These are phyloP conservation scores for Phalaenopsis hybrid DNA, from an alignment of 116 monocot species.

Conservation along the genomic window DNA sequence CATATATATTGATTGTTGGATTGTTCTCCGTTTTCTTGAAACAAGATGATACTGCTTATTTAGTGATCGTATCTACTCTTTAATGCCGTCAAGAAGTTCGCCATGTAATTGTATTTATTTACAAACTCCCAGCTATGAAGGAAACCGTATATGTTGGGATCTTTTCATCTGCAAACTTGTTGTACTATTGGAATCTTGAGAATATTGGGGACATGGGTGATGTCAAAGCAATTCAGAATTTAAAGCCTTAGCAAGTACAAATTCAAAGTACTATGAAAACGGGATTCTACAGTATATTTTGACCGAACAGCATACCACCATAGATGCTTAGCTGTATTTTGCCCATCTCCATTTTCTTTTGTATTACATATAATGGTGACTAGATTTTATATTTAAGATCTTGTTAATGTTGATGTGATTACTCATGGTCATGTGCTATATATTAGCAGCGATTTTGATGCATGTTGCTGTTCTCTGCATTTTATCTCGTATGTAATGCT, in stretches of 20 bases:
- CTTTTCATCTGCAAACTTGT: too few relatives aligned
- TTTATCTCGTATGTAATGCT: neutral
- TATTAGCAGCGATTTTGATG: neutral
- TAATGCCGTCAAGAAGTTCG: neutral
- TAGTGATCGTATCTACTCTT: neutral
- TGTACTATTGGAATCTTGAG: too few relatives aligned
- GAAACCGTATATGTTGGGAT: too few relatives aligned
- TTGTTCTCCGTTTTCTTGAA: neutral
- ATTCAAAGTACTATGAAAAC: neutral
- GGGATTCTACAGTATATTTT: neutral
- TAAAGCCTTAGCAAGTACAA: neutral
- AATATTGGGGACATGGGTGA: neutral
- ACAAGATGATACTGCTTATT: neutral
- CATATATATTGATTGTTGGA: neutral
- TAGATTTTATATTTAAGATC: neutral
- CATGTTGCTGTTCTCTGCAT: neutral
- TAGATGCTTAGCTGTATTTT: constrained; percentile 1
- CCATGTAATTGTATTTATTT: neutral
- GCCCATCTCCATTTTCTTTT: neutral
- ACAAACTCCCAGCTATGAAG: too few relatives aligned
- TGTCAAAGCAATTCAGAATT: neutral
- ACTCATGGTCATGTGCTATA: neutral
- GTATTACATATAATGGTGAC: neutral
- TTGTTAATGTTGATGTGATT: neutral
- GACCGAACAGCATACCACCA: neutral